Conservation (phyloP, 2,329 filamentous ascomycete genomes). For the Alternaria sp. region DNA sequence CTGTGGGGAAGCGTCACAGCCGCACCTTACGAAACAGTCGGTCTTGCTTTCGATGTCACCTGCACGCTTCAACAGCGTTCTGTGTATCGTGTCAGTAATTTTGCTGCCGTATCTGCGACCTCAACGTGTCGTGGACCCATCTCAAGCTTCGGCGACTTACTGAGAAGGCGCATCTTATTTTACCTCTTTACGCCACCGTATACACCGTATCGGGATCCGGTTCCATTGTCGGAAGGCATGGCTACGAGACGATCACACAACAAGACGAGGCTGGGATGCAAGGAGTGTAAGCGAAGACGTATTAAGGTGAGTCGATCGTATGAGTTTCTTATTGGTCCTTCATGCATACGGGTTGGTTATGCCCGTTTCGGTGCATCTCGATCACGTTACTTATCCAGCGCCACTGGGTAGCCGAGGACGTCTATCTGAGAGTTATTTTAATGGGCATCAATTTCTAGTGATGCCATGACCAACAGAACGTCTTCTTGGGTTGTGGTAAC, state of each 20-base stretch:
- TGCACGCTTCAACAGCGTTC: constrained; percentile 17
- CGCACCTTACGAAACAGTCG: constrained; percentile 10
- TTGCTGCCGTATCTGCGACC: neutral
- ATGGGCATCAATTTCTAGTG: neutral
- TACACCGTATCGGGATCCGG: constrained; percentile 8
- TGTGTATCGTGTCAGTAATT: neutral
- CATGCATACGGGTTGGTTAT: neutral
- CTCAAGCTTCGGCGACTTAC: neutral
- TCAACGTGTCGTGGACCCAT: constrained; percentile 4
- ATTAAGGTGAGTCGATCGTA: constrained; percentile 38
- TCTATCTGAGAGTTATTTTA: neutral
- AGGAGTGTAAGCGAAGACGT: constrained; percentile 43
- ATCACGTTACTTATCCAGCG: neutral
- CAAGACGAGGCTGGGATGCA: constrained; percentile 45
- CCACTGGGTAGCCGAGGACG: neutral
- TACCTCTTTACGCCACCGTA: neutral
- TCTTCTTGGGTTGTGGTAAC: neutral
- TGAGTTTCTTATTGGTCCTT: neutral
- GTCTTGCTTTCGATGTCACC: neutral
- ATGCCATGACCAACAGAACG: neutral
- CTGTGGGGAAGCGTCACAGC: constrained; percentile 18
- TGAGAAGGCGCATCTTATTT: neutral
- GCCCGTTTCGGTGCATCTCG: neutral
- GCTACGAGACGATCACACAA: constrained; percentile 43
- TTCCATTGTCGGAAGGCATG: constrained; percentile 18